Evolutionary conservation across 2,329 filamentous ascomycete species (phyloP), one percentile per base, ranked within the genome.

Genomic region (Penicillium sp.): DNA sequence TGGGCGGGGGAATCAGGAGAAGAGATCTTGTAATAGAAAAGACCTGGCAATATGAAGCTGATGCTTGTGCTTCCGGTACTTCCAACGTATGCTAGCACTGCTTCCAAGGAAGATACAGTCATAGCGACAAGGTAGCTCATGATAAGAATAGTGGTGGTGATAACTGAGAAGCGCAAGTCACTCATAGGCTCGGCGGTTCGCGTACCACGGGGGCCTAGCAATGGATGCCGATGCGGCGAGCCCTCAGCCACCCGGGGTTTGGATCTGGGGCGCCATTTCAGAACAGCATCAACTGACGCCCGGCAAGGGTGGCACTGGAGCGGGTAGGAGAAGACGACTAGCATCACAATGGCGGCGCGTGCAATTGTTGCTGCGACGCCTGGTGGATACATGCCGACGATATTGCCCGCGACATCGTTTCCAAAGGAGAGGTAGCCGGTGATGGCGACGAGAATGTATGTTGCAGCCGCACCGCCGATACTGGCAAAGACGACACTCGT

Each of bases 11-110:
- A 93, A 49, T 96, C 88, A 0, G 94, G 94, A 20, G 90, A 86
- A 10, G 91, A 95, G 54, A 99, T 97, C 74, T 97, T 97, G 77
- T 97, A 99, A 74, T 97, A 99, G 72, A 99, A 99, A 3, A 99
- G 75, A 0, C 94, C 94, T 0, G 94, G 94, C 0, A 99, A 81
- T 59, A 99, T 97, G 70, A 99, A 99, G 55, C 90, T 96, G 64
- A 99, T 99, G 55, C 90, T 91, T 0, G 94, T 99, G 45, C 88
- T 93, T 46, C 94, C 94, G 0, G 94, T 99, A 63, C 88, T 91
- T 30, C 94, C 94, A 9, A 99, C 94, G 62, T 97, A 99, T 0
- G 94, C 93, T 0, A 99, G 81, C 1, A 99, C 92, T 40, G 90
- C 88, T 68, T 96, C 92, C 3, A 99, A 81, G 10, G 88, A 94